A percentile compares a stretch with the other conserved stretches of the same genome.
These are phyloP conservation scores for Daldinia vernicosa DNA, from an alignment of 495 filamentous ascomycete genomes.

Conservation along the genomic window DNA sequence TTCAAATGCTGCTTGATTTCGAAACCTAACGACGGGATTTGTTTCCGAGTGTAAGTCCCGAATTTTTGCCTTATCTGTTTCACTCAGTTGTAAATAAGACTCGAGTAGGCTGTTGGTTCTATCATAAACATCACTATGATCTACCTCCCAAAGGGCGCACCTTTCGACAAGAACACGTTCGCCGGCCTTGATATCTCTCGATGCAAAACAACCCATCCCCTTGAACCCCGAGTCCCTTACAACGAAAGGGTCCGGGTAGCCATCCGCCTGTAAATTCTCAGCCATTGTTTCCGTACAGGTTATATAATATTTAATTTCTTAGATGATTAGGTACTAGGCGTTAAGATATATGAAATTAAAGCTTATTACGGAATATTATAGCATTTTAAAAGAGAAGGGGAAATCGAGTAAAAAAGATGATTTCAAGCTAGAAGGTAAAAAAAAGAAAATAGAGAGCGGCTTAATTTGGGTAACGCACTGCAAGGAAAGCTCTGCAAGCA, in stretches of 20 bases:
- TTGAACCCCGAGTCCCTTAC: neutral
- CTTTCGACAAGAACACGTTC: constrained; percentile 18
- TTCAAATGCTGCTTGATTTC: neutral
- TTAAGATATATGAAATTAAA: neutral
- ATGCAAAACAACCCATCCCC: constrained; percentile 24
- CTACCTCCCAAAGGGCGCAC: neutral
- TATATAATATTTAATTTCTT: neutral
- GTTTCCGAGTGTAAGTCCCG: neutral
- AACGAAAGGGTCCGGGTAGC: neutral
- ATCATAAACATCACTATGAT: neutral
- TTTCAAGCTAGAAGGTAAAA: neutral
- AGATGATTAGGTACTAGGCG: neutral
- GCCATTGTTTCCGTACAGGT: neutral
- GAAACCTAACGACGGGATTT: neutral
- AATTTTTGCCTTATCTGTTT: neutral
- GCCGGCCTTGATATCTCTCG: constrained; percentile 22
- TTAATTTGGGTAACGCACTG: neutral
- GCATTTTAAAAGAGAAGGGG: neutral
- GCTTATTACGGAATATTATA: neutral
- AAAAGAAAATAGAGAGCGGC: neutral
- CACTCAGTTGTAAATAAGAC: neutral
- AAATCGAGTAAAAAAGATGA: neutral
- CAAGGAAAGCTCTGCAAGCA: constrained; percentile 1
- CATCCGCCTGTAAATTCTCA: neutral
- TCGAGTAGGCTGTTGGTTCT: neutral